Evolutionary conservation across 2,329 filamentous ascomycete genomes (phyloP).

Genomic region (Myotisia sp.): DNA sequence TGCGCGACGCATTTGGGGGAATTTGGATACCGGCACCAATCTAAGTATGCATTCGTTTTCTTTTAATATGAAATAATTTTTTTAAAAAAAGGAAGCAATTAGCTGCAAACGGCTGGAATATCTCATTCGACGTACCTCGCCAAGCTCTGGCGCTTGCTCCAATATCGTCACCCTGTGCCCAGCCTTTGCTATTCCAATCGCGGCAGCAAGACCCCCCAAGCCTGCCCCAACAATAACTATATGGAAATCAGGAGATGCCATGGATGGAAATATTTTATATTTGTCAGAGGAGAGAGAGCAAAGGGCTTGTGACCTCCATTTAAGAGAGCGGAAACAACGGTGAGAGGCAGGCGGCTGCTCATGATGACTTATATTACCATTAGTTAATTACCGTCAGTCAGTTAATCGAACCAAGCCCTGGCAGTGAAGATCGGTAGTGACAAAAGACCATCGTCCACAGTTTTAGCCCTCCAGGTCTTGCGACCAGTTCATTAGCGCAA

Average conservation of each 20-base stretch:
- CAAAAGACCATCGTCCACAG: too few relatives aligned
- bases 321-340: too few relatives aligned
- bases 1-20: conserved; percentile 20
- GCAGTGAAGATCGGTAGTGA: too few relatives aligned
- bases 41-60: conserved; percentile 11
- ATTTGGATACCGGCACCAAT: conserved; percentile 24
- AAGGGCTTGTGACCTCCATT: too few relatives aligned
- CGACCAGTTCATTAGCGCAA: too few relatives aligned
- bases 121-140: conserved; percentile 26
- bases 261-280: not conserved
- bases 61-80: not conserved
- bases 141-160: conserved; percentile 27
- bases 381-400: too few relatives aligned
- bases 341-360: too few relatives aligned
- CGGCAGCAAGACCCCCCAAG: conserved; percentile 15
- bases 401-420: too few relatives aligned
- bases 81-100: not conserved
- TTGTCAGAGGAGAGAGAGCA: too few relatives aligned
- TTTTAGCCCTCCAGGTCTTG: too few relatives aligned
- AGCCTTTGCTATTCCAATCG: conserved; percentile 12
- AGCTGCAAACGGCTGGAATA: not conserved
- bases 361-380: too few relatives aligned
- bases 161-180: conserved; percentile 16
- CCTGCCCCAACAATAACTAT: conserved; percentile 14
- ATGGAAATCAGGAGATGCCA: conserved; percentile 7